Conservation (phyloP, 345 rosid genomes). For the Firmiana major region DNA sequence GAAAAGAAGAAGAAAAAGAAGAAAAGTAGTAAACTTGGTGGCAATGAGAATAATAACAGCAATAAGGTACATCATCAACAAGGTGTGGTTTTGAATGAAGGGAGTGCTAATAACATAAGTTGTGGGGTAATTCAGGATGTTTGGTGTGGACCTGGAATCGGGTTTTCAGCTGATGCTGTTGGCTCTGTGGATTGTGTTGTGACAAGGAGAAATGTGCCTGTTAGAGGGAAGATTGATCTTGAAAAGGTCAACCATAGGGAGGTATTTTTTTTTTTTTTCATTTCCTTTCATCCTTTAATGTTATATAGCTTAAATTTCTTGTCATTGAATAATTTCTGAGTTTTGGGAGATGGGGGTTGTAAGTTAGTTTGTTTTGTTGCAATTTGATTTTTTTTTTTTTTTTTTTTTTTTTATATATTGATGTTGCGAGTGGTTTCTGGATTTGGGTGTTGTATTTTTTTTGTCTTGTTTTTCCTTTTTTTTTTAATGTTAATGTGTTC, state of each 20-base stretch:
- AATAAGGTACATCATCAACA: constrained; percentile 1
- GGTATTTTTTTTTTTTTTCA: constrained; percentile 20
- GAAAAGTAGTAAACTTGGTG: constrained; percentile 19
- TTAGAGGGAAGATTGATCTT: constrained; percentile 65
- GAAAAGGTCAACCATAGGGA: constrained; percentile 50
- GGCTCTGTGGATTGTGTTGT: constrained; percentile 65
- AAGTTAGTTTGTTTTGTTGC: not conserved
- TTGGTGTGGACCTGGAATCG: constrained; percentile 95
- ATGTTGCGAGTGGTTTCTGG: not conserved
- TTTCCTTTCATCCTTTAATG: not conserved
- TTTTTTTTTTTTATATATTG: not conserved
- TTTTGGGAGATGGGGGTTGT: not conserved
- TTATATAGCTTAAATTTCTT: not conserved
- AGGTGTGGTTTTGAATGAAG: constrained; percentile 11
- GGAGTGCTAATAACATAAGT: constrained; percentile 15
- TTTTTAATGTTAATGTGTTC: not conserved
- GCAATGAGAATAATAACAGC: constrained; percentile 16
- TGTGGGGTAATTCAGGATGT: constrained; percentile 69
- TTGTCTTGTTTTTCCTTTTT: not conserved
- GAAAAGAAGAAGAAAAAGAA: constrained; percentile 31
- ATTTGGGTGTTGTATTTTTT: not conserved
- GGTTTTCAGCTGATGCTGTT: constrained; percentile 72
- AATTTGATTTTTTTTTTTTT: not conserved
- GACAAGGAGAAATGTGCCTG: constrained; percentile 52
- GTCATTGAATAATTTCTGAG: not conserved